These are phyloP conservation scores for Thalassiosira mediterranea DNA, from an alignment of 352 stramenopile species.

Conservation along the genomic window DNA sequence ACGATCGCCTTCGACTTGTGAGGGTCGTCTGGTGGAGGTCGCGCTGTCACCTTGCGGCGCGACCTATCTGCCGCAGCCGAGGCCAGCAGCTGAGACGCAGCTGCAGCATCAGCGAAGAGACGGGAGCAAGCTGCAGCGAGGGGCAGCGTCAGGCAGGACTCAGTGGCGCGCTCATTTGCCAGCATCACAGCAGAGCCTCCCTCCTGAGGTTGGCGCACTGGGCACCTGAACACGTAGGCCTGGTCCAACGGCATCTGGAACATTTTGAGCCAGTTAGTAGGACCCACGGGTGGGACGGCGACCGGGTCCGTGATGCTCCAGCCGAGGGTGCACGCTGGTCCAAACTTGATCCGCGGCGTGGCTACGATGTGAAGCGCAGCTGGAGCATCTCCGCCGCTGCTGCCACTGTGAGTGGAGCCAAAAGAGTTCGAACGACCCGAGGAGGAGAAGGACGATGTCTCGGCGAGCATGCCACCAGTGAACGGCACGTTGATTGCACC, in stretches of 20 bases:
- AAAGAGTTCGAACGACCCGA: conserved; percentile 23
- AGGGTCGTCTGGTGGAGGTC: conserved; percentile 1
- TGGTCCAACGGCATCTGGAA: conserved; percentile 76
- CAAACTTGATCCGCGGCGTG: conserved; percentile 68
- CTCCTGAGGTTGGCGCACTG: conserved; percentile 1
- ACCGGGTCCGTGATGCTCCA: conserved; percentile 76
- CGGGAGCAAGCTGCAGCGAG: conserved; percentile 64
- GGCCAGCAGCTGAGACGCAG: conserved; percentile 57
- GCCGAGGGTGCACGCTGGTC: conserved; percentile 36
- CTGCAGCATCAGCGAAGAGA: conserved; percentile 48
- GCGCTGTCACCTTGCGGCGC: conserved; percentile 15
- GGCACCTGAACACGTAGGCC: conserved; percentile 59
- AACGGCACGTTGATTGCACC: conserved; percentile 41
- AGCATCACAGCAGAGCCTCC: conserved; percentile 28
- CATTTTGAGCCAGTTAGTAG: conserved; percentile 42
- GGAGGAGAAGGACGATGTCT: conserved; percentile 11
- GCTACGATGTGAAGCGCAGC: conserved; percentile 42
- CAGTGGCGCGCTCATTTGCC: conserved; percentile 67
- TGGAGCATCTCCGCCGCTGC: conserved; percentile 1
- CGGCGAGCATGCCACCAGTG: conserved; percentile 31
- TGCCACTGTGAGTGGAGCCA: conserved; percentile 20
- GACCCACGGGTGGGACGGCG: conserved; percentile 13
- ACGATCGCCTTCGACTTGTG: conserved; percentile 19
- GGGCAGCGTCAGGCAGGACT: conserved; percentile 72
- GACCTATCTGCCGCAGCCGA: conserved; percentile 29